A percentile compares a stretch with the other conserved stretches of the same genome.
These are phyloP conservation scores for Sonneratia caseolaris DNA, from an alignment of 345 rosid genomes.

Conservation along the genomic window DNA sequence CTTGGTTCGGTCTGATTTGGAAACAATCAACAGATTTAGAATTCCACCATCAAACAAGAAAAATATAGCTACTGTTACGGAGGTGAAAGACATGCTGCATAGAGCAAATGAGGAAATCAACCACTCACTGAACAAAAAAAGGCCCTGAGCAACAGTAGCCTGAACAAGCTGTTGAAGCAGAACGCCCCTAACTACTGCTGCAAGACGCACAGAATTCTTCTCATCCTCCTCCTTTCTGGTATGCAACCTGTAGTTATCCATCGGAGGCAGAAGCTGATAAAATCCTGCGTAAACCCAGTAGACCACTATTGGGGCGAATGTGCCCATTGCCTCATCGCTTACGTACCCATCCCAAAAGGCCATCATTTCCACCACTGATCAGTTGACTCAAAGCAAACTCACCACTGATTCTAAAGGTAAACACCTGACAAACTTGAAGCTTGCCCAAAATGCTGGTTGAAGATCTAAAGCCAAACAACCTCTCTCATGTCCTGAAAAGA, in stretches of 20 bases:
- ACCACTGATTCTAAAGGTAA: not conserved
- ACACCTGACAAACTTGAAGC: not conserved
- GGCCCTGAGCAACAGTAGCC: conserved; percentile 48
- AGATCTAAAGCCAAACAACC: not conserved
- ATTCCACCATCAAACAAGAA: not conserved
- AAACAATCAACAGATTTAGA: not conserved
- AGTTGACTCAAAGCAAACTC: not conserved
- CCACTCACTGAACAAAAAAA: conserved; percentile 54
- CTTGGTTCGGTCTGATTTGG: not conserved
- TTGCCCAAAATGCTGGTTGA: not conserved
- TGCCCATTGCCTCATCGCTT: conserved; percentile 69
- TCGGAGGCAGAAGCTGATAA: conserved; percentile 50
- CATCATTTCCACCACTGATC: conserved; percentile 22
- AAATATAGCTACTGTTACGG: not conserved
- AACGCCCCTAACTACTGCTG: conserved; percentile 47
- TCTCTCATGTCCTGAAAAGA: not conserved
- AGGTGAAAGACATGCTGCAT: not conserved
- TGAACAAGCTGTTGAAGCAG: conserved; percentile 65
- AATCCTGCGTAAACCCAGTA: conserved; percentile 66
- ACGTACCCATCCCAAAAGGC: conserved; percentile 66
- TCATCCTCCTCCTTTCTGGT: conserved; percentile 52
- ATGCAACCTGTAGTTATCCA: conserved; percentile 49
- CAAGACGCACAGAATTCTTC: conserved; percentile 46
- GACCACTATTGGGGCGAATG: conserved; percentile 56
- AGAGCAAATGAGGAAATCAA: conserved; percentile 1